phyloP scores from a whole-genome alignment of 768 basidiomycete genomes.

The Mrakia frigida region DNA sequence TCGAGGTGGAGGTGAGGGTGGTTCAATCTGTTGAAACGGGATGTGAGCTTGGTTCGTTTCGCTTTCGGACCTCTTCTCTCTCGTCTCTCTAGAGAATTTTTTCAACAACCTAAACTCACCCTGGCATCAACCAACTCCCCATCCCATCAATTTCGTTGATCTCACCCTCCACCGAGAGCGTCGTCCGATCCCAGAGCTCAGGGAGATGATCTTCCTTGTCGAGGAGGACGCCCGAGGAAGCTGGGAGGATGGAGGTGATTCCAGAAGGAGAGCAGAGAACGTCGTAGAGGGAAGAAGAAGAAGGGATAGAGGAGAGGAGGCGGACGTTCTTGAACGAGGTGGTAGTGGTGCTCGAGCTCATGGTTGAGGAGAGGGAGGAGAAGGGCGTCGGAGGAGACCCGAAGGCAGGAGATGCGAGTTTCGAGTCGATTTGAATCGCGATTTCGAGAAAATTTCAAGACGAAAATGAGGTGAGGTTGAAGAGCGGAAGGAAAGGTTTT shows the following conservation, averaged over 20 bases:
- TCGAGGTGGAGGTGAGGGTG: slow-evolving; percentile 13
- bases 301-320: not conserved
- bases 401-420: not conserved
- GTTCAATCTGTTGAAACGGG: not conserved
- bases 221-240: not conserved
- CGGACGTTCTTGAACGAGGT: not conserved
- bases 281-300: not conserved
- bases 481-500: not conserved
- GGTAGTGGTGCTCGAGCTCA: not conserved
- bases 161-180: not conserved
- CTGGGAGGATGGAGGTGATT: slow-evolving; percentile 11
- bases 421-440: not conserved
- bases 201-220: not conserved
- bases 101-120: not conserved
- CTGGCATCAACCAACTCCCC: slow-evolving; percentile 5
- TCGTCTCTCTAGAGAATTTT: not conserved
- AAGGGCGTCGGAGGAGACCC: not conserved
- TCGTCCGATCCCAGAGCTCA: not conserved
- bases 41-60: not conserved
- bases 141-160: not conserved
- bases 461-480: not conserved
- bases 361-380: not conserved
- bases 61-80: no score
- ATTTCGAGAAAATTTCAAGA: no score
- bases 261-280: not conserved